Base-by-base conservation (phyloP, 2,329 filamentous ascomycete species). In the Colletotrichum lupini region DNA sequence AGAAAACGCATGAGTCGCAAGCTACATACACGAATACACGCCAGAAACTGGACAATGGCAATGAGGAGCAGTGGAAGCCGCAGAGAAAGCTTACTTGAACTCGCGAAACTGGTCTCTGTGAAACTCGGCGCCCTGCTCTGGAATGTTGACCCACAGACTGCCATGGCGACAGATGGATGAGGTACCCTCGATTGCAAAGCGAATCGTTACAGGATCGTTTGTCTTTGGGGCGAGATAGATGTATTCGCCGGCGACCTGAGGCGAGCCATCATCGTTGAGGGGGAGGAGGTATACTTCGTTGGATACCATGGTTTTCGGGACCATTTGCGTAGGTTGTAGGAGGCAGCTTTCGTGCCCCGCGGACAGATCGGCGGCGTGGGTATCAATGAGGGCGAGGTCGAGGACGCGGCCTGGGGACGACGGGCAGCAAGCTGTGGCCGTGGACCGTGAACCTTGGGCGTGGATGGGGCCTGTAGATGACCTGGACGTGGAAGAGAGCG, bases 71-170 rank as follows among this genome's bases (percentile, higher is more conserved):
- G 8, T 16, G 3, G 42, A 24, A 7, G 32, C n/a, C 6, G 37
- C 28, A 22, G 56, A 49, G 9, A 0, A 24, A n/a, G n/a, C 92
- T 82, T 88, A 98, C 96, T 94, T 96, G 89, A 93, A 97, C 84
- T 98, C 93, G 78, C 92, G 91, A 82, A 97, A 99, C 42, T 89
- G 88, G 79, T 93, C 88, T 77, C 97, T 92, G 76, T 91, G 89
- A 80, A 98, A 99, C 56, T 91, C 85, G 62, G 91, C 86, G 72
- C 92, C 95, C 78, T 92, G 87, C 74, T 92, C 90, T 8, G 97
- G 97, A 74, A 98, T 94, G 82, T 99, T 99, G 79, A 98, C 93
- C 96, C 97, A 99, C 75, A 99, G 88, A 80, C 94, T 98, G 73
- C 97, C 97, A 84, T 98, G 89, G 77, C 95, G 91, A 83, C 95